Conservation (phyloP, 768 basidiomycete species). For the Trametes maxima region DNA sequence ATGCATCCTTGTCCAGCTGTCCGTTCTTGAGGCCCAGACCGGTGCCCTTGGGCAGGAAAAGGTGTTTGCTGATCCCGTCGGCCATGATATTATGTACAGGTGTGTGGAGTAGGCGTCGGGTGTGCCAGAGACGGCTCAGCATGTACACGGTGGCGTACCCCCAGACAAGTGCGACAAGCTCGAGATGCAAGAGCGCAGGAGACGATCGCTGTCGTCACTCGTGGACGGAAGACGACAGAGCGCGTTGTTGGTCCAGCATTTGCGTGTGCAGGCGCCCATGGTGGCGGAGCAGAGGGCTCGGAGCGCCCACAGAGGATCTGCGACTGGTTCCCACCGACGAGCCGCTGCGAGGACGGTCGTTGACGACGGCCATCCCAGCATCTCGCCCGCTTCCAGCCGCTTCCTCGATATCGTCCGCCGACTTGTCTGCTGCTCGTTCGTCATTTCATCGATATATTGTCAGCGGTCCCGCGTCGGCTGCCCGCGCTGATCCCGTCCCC, state of each 20-base stretch:
- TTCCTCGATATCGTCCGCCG: no score
- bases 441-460: background rate
- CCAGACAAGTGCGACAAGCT: background rate
- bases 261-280: background rate
- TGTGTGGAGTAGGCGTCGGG: constrained; percentile 8
- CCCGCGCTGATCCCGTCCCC: background rate
- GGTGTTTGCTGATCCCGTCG: constrained; percentile 32
- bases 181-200: no score
- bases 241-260: background rate
- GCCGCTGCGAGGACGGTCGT: no score
- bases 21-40: constrained; percentile 43
- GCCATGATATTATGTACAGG: constrained; percentile 18
- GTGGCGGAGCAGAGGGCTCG: background rate
- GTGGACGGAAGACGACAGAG: background rate
- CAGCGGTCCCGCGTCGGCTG: background rate
- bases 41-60: constrained; percentile 48
- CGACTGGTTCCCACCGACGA: background rate
- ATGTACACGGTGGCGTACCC: background rate
- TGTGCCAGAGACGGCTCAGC: constrained; percentile 14
- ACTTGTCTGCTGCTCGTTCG: no score
- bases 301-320: background rate
- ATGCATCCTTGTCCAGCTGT: constrained; percentile 62
- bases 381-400: no score
- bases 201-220: no score
- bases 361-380: no score